These are phyloP conservation scores for Xanthoconium purpureum DNA, from an alignment of 768 basidiomycete genomes.

Conservation along the genomic window DNA sequence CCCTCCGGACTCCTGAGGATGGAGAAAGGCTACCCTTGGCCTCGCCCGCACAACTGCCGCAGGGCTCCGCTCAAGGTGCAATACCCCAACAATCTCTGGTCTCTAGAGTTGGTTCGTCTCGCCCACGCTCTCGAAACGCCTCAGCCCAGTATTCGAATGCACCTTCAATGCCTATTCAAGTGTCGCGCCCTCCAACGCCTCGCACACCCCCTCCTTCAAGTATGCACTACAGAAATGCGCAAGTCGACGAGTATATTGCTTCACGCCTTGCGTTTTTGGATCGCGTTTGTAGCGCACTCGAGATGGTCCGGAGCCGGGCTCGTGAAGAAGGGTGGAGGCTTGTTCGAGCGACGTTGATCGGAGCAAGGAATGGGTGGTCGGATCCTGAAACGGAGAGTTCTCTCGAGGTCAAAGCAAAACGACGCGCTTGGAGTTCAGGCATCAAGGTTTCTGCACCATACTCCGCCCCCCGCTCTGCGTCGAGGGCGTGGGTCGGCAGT, in stretches of 20 bases:
- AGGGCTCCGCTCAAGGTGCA: not conserved
- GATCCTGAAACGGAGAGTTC: slow-evolving; percentile 31
- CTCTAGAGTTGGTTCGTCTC: slow-evolving; percentile 23
- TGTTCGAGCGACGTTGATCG: slow-evolving; percentile 30
- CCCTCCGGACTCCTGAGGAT: slow-evolving; percentile 28
- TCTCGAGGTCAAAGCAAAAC: slow-evolving; percentile 55
- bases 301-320: slow-evolving; percentile 42
- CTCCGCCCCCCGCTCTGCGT: not conserved
- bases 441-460: slow-evolving; percentile 38
- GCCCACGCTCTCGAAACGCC: slow-evolving; percentile 25
- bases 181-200: not conserved
- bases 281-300: slow-evolving; percentile 41
- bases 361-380: slow-evolving; percentile 26
- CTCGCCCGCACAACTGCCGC: not conserved
- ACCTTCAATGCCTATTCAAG: not conserved
- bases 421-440: slow-evolving; percentile 66
- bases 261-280: slow-evolving; percentile 26
- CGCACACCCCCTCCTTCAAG: slow-evolving; percentile 8
- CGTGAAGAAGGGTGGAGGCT: slow-evolving; percentile 38
- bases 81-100: slow-evolving; percentile 10
- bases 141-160: slow-evolving; percentile 3
- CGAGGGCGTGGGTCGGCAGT: slow-evolving; percentile 20
- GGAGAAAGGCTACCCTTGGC: slow-evolving; percentile 15
- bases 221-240: not conserved
- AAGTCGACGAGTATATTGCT: slow-evolving; percentile 14